A percentile compares a stretch with the other conserved stretches of the same genome.
Conservation (phyloP, 108 stramenopile genomes). For the Pseudonitzschia multiseries region DNA sequence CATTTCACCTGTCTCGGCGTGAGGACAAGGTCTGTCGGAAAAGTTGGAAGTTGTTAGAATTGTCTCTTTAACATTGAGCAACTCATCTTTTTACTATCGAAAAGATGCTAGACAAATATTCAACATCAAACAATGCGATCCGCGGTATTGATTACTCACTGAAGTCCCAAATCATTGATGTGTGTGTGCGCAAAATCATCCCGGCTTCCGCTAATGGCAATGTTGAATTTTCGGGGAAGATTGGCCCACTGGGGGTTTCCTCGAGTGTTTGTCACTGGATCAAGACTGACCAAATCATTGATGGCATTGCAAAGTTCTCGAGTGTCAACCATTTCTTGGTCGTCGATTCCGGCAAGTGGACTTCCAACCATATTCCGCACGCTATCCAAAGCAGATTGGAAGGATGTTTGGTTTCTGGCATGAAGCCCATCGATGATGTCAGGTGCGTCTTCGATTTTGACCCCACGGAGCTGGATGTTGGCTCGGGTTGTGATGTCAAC, state of each 20-base stretch:
- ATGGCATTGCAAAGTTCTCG: constrained; percentile 77
- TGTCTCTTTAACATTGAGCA: constrained; percentile 74
- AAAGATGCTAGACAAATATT: constrained; percentile 10
- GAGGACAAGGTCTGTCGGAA: constrained; percentile 82
- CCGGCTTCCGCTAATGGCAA: constrained; percentile 87
- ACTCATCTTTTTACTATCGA: constrained; percentile 64
- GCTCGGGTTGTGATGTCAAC: constrained; percentile 93
- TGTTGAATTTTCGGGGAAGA: constrained; percentile 93
- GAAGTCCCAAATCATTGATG: constrained; percentile 93
- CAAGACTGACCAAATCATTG: constrained; percentile 81
- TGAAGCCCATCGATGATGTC: constrained; percentile 88
- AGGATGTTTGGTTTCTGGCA: constrained; percentile 81
- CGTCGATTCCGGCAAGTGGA: constrained; percentile 92
- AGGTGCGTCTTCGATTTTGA: constrained; percentile 87
- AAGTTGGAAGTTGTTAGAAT: constrained; percentile 88
- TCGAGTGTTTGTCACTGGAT: constrained; percentile 70
- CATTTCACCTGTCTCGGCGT: constrained; percentile 83
- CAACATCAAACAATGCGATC: too few relatives aligned
- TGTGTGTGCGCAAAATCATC: constrained; percentile 94
- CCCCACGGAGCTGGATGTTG: constrained; percentile 91
- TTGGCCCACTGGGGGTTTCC: constrained; percentile 89
- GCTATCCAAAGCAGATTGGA: constrained; percentile 89
- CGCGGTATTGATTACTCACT: constrained; percentile 36
- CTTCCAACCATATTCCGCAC: constrained; percentile 93
- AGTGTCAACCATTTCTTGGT: constrained; percentile 88